phyloP scores from a whole-genome alignment of 2,329 filamentous ascomycete species.

The Gnomoniopsis smithogilvyi region DNA sequence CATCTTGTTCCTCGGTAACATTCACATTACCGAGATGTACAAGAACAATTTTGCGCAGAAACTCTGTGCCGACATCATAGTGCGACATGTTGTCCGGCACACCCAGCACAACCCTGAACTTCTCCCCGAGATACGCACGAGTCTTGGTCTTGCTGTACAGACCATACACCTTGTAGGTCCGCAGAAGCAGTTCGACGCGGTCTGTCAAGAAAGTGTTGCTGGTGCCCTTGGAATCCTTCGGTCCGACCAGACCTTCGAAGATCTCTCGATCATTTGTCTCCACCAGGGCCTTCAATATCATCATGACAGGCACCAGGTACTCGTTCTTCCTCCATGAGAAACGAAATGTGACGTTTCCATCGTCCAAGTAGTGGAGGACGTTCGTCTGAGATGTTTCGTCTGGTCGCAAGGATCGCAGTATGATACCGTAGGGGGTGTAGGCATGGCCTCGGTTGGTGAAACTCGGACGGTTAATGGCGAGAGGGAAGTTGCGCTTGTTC shows the following conservation, averaged over 20 bases:
- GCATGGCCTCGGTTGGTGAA: slow-evolving; percentile 83
- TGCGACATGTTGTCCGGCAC: slow-evolving; percentile 81
- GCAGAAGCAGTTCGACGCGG: slow-evolving; percentile 84
- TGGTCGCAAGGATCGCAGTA: slow-evolving; percentile 88
- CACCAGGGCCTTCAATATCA: slow-evolving; percentile 91
- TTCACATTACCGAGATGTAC: slow-evolving; percentile 86
- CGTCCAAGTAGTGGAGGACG: slow-evolving; percentile 89
- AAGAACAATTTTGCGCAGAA: slow-evolving; percentile 83
- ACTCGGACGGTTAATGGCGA: slow-evolving; percentile 88
- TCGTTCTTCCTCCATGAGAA: slow-evolving; percentile 99
- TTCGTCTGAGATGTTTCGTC: slow-evolving; percentile 98
- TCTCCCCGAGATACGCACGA: slow-evolving; percentile 80
- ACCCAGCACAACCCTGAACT: slow-evolving; percentile 84
- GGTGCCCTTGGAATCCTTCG: slow-evolving; percentile 70
- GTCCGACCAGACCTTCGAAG: slow-evolving; percentile 87
- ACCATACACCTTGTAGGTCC: slow-evolving; percentile 89
- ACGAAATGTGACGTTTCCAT: slow-evolving; percentile 94
- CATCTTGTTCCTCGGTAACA: slow-evolving; percentile 79
- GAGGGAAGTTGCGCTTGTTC: slow-evolving; percentile 87
- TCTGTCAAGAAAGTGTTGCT: slow-evolving; percentile 93
- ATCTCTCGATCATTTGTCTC: slow-evolving; percentile 97
- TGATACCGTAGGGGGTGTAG: slow-evolving; percentile 88
- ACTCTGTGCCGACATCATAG: slow-evolving; percentile 87
- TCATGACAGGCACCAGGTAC: slow-evolving; percentile 92
- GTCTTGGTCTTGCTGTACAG: slow-evolving; percentile 81